phyloP scores from a whole-genome alignment of 2,329 filamentous ascomycete genomes.

The Domatiomyces globalis region DNA sequence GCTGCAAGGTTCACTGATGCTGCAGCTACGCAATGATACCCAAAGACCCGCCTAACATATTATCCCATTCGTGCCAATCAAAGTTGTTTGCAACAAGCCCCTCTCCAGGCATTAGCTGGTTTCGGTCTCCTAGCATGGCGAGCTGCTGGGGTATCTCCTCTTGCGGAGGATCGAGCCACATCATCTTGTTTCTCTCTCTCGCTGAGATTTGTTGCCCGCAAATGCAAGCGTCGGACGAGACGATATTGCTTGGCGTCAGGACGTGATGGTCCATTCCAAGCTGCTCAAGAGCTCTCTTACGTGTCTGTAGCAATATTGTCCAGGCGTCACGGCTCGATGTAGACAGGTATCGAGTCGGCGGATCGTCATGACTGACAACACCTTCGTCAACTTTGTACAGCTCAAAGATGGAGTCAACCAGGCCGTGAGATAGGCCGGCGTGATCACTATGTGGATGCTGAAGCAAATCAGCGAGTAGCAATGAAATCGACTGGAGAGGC shows the following conservation, averaged over 20 bases:
- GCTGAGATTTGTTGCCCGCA: constrained; percentile 8
- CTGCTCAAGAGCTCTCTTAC: constrained; percentile 10
- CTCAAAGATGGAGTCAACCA: constrained; percentile 15
- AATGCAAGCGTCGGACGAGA: constrained; percentile 9
- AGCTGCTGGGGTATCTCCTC: background rate
- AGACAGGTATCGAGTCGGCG: constrained; percentile 9
- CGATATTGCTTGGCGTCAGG: constrained; percentile 6
- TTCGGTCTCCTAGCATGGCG: no score
- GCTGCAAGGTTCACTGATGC: no score
- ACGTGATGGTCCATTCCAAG: constrained; percentile 13
- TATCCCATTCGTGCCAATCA: constrained; percentile 12
- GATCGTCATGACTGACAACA: constrained; percentile 9
- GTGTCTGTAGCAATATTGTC: constrained; percentile 10
- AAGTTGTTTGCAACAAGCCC: constrained; percentile 8
- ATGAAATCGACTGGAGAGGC: constrained; percentile 13
- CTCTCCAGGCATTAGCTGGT: constrained; percentile 1
- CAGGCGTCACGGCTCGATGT: constrained; percentile 12
- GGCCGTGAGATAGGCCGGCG: constrained; percentile 10
- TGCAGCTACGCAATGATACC: constrained; percentile 8
- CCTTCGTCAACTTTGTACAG: constrained; percentile 14
- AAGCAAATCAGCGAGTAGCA: constrained; percentile 15
- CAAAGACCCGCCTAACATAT: constrained; percentile 4
- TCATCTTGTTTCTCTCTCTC: background rate
- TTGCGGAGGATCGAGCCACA: no score
- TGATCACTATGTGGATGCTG: constrained; percentile 14